phyloP scores from a whole-genome alignment of 441 rosid genomes.

The Populus hybrid region DNA sequence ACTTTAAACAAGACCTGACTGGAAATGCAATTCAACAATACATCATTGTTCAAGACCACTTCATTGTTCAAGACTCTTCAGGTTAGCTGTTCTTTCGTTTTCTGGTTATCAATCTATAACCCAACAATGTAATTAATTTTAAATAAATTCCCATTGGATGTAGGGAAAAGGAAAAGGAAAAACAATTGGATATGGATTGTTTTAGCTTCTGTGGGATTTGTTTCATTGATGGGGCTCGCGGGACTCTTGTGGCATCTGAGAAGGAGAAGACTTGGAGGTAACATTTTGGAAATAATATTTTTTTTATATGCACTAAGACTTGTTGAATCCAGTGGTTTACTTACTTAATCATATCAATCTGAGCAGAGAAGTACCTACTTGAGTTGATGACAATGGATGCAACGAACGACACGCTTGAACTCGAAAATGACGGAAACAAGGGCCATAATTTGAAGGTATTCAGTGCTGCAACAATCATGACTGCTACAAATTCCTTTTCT shows the following conservation, averaged over 20 bases:
- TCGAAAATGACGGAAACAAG: not conserved
- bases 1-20: not conserved
- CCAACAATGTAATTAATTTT: not conserved
- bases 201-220: not conserved
- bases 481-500: conserved; percentile 8
- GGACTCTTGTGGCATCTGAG: not conserved
- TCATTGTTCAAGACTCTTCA: no score
- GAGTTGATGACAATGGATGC: not conserved
- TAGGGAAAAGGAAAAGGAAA: not conserved
- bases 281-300: no score
- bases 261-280: not conserved
- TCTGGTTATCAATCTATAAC: not conserved
- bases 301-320: no score
- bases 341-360: not conserved
- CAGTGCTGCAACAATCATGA: conserved; percentile 5
- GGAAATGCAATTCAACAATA: not conserved
- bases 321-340: no score
- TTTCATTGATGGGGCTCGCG: not conserved
- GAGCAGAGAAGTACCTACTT: not conserved
- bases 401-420: not conserved
- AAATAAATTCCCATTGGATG: no score
- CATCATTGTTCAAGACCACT: conserved; percentile 2
- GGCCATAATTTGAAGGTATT: not conserved
- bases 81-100: not conserved
- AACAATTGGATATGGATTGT: not conserved